phyloP scores from a whole-genome alignment of 306 rosid genomes.

The Begonia fuchsioides region DNA sequence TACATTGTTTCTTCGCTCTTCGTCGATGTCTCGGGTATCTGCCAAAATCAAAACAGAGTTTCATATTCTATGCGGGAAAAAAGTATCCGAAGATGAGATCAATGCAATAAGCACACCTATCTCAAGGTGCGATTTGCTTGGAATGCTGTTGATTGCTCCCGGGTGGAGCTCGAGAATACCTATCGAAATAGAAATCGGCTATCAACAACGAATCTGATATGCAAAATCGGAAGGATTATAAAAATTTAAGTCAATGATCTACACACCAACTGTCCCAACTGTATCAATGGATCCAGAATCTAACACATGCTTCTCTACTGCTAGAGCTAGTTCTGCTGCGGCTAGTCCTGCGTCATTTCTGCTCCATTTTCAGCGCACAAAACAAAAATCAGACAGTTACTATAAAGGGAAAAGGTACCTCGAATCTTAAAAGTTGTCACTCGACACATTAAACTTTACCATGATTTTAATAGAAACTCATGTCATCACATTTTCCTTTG shows the following conservation, averaged over 20 bases:
- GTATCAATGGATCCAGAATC: slow-evolving; percentile 85
- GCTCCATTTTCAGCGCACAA: slow-evolving; percentile 14
- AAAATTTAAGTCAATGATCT: slow-evolving; percentile 35
- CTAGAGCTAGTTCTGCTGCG: slow-evolving; percentile 75
- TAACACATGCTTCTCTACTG: slow-evolving; percentile 79
- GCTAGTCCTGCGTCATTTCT: slow-evolving; percentile 99
- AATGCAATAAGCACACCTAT: slow-evolving; percentile 41
- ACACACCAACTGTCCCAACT: slow-evolving; percentile 93
- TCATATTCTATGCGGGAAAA: neutral
- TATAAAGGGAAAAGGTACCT: too few species aligned
- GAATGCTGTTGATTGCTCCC: slow-evolving; percentile 95
- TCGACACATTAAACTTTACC: too few species aligned
- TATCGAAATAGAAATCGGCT: slow-evolving; percentile 5
- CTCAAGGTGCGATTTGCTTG: slow-evolving; percentile 78
- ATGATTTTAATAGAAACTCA: too few species aligned
- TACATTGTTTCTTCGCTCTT: slow-evolving; percentile 62
- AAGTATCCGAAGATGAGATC: neutral
- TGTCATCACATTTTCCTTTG: too few species aligned
- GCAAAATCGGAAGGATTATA: neutral
- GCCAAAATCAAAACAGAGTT: slow-evolving; percentile 9
- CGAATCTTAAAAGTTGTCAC: too few species aligned
- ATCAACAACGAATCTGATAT: neutral
- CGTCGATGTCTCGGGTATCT: slow-evolving; percentile 90
- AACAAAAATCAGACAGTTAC: slow-evolving; percentile 3
- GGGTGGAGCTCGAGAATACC: slow-evolving; percentile 86